Evolutionary conservation across 257 asterid genomes (phyloP), one percentile per base, ranked within the genome.

Genomic region (Petrea volubilis): DNA sequence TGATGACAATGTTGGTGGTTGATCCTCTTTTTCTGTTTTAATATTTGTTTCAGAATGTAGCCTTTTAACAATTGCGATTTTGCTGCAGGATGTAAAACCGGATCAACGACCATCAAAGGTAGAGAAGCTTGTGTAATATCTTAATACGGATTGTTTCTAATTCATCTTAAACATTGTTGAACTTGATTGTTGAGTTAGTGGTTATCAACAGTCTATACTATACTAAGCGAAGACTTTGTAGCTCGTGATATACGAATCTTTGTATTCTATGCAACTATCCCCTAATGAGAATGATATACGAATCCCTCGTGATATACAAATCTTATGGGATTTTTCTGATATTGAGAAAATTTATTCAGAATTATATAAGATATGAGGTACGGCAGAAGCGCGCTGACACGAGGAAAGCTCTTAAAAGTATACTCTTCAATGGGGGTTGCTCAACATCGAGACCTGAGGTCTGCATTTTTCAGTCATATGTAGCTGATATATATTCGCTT

Each of bases 341-440:
- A 27, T 55, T 57, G 71, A 38, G 43, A 21, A 25, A 47, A 34
- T 74, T 52, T 14, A 53, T 80, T 43, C 93, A 91, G 97, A 51
- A 76, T 72, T 72, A 74, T 72, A 77, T 80, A 73, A 84, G 88
- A 69, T 87, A 71, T 74, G 75, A 61, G 52, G 86, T 79, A 56
- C 84, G 93, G 51, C 82, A 85, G 77, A 92, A 90, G 84, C 88
- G 95, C 60, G 81, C 92, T 61, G 84, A 81, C 79, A 51, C 91
- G 3, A 90, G 84, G 81, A 85, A 76, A 84, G 93, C 87, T 74
- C 85, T 92, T 80, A 86, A 81, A 68, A 58, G 71, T 77, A 78
- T 89, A 25, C 83, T 90, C 38, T 77, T 75, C 79, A 71, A 76
- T 67, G 81, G 81, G 49, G 91, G 85, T 36, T 81, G 79, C 84